phyloP scores from a whole-genome alignment of 2,329 filamentous ascomycete genomes.

The Graphilbum ipis-grandicollis region DNA sequence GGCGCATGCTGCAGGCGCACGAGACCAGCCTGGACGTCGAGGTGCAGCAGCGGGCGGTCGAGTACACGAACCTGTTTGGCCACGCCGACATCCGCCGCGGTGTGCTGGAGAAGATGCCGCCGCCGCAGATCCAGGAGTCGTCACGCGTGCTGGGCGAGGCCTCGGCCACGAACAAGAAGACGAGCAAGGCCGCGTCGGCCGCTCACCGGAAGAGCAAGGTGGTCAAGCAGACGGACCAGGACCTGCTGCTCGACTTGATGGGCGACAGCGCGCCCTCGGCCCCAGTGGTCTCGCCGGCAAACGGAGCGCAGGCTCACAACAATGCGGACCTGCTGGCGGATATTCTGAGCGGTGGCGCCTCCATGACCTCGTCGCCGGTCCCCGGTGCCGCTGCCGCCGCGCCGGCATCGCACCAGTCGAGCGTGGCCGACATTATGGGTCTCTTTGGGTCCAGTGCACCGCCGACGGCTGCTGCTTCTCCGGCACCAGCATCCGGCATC shows the following conservation, averaged over 20 bases:
- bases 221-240: slow-evolving; percentile 74
- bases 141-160: slow-evolving; percentile 78
- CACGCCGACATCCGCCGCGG: slow-evolving; percentile 76
- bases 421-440: slow-evolving; percentile 71
- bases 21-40: slow-evolving; percentile 86
- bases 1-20: slow-evolving; percentile 58
- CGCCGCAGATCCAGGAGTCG: slow-evolving; percentile 91
- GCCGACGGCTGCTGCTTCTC: slow-evolving; percentile 17
- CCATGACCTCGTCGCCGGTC: slow-evolving; percentile 15
- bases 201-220: slow-evolving; percentile 60
- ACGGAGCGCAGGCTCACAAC: slow-evolving; percentile 45
- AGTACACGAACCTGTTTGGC: slow-evolving; percentile 87
- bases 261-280: slow-evolving; percentile 51
- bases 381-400: slow-evolving; percentile 21
- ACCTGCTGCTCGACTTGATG: slow-evolving; percentile 85
- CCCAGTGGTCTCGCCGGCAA: slow-evolving; percentile 33
- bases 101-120: slow-evolving; percentile 93
- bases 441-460: slow-evolving; percentile 42
- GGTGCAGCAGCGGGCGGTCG: slow-evolving; percentile 87
- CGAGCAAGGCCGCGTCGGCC: slow-evolving; percentile 45
- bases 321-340: slow-evolving; percentile 82
- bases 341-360: slow-evolving; percentile 69
- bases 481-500: slow-evolving; percentile 15
- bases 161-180: slow-evolving; percentile 36
- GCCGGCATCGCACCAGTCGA: slow-evolving; percentile 33